These are phyloP conservation scores for Skeletonema grethae DNA, from an alignment of 108 stramenopile genomes.

Conservation along the genomic window DNA sequence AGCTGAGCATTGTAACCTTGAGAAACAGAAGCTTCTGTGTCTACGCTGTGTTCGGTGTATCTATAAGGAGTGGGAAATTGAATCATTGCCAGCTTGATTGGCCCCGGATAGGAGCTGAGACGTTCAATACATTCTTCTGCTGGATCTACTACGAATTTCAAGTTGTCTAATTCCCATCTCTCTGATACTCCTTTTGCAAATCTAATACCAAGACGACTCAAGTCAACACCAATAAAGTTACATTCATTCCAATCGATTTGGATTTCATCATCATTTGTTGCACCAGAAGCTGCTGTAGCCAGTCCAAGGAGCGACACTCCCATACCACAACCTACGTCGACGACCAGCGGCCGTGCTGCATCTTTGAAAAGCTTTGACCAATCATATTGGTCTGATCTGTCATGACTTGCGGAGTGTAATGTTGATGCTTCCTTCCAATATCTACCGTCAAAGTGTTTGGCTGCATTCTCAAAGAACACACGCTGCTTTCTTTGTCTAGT, in stretches of 20 bases:
- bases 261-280: slow-evolving; percentile 10
- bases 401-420: slow-evolving; percentile 1
- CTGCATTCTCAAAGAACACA: slow-evolving; percentile 47
- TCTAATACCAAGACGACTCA: slow-evolving; percentile 60
- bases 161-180: slow-evolving; percentile 49
- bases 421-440: slow-evolving; percentile 1
- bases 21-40: slow-evolving; percentile 12
- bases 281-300: not conserved
- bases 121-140: slow-evolving; percentile 57
- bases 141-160: slow-evolving; percentile 60
- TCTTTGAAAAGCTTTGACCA: slow-evolving; percentile 37
- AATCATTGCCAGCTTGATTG: slow-evolving; percentile 49
- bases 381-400: slow-evolving; percentile 13
- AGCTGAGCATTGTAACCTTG: slow-evolving; percentile 66
- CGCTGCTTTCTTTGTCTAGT: slow-evolving; percentile 68
- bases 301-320: slow-evolving; percentile 43
- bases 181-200: slow-evolving; percentile 57
- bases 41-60: slow-evolving; percentile 8
- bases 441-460: slow-evolving; percentile 51
- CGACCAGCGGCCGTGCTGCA: slow-evolving; percentile 25
- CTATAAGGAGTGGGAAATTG: slow-evolving; percentile 83
- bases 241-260: slow-evolving; percentile 42
- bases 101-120: slow-evolving; percentile 62
- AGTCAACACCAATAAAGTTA: slow-evolving; percentile 79
- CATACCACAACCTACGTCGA: slow-evolving; percentile 48